A percentile compares a stretch with the other conserved stretches of the same genome.
phyloP scores from a whole-genome alignment of 78 protist genomes.

The Emiliania huxleyi region DNA sequence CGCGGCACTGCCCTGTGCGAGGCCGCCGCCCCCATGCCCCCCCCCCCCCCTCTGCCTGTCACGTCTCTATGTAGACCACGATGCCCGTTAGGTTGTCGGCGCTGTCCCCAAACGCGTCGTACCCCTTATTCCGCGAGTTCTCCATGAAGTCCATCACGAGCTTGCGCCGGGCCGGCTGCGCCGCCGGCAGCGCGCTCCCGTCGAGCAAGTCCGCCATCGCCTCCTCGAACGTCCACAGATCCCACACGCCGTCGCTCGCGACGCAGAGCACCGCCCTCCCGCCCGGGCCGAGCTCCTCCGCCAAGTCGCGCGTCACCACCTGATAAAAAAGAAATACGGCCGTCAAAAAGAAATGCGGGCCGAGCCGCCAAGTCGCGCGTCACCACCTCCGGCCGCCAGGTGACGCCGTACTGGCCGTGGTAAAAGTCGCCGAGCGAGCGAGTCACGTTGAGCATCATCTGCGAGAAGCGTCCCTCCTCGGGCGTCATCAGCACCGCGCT shows the following conservation, averaged over 20 bases:
- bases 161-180: background rate
- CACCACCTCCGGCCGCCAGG: background rate
- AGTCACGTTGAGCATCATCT: background rate
- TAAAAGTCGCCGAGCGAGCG: background rate
- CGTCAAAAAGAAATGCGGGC: too few species aligned
- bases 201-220: background rate
- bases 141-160: background rate
- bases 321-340: too few species aligned
- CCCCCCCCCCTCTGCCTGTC: too few species aligned
- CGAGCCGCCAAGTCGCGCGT: too few species aligned
- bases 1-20: too few species aligned
- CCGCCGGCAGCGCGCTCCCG: too few species aligned
- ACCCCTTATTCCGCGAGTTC: background rate
- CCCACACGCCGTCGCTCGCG: slow-evolving; percentile 23
- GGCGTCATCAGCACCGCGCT: background rate
- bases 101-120: background rate
- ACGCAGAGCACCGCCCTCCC: background rate
- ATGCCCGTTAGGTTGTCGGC: slow-evolving; percentile 22
- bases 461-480: background rate
- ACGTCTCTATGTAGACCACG: too few species aligned
- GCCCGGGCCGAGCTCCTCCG: too few species aligned
- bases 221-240: background rate
- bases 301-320: background rate
- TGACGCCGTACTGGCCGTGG: background rate
- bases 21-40: too few species aligned